phyloP scores from a whole-genome alignment of 2,329 filamentous ascomycete genomes.

The Juglanconis juglandina region DNA sequence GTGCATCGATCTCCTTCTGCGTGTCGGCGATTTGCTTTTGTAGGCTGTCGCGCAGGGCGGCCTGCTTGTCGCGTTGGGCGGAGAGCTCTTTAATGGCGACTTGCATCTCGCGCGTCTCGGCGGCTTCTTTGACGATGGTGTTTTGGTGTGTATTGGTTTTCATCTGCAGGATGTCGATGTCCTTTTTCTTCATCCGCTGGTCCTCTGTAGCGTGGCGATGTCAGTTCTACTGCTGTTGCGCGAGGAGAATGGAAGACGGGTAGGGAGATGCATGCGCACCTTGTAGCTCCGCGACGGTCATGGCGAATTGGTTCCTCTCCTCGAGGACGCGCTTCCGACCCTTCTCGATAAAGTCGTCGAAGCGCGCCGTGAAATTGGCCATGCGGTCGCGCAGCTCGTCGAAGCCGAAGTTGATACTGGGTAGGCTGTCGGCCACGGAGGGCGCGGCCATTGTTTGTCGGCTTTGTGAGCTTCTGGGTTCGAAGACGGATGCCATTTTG shows the following conservation, averaged over 20 bases:
- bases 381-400: slow-evolving; percentile 94
- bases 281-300: slow-evolving; percentile 84
- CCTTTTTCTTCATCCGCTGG: slow-evolving; percentile 81
- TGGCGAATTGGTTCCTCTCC: slow-evolving; percentile 89
- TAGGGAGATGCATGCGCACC: slow-evolving; percentile 51
- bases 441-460: slow-evolving; percentile 58
- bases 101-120: slow-evolving; percentile 74
- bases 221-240: slow-evolving; percentile 5
- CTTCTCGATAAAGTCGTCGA: slow-evolving; percentile 91
- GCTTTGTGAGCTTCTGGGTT: slow-evolving; percentile 66
- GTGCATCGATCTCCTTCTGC: slow-evolving; percentile 66
- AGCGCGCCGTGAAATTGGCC: slow-evolving; percentile 84
- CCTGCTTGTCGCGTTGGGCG: slow-evolving; percentile 58
- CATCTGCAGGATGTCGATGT: slow-evolving; percentile 77
- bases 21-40: slow-evolving; percentile 62
- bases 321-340: slow-evolving; percentile 86
- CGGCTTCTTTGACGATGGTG: slow-evolving; percentile 70
- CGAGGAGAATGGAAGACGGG: neutral
- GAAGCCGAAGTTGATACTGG: slow-evolving; percentile 91
- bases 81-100: slow-evolving; percentile 56
- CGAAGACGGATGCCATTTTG: slow-evolving; percentile 59
- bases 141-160: slow-evolving; percentile 70
- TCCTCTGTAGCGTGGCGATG: slow-evolving; percentile 60
- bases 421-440: slow-evolving; percentile 74
- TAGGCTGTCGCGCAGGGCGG: slow-evolving; percentile 53